Conservation (phyloP, 805 yeast species). For the Ogataea methylovora region DNA sequence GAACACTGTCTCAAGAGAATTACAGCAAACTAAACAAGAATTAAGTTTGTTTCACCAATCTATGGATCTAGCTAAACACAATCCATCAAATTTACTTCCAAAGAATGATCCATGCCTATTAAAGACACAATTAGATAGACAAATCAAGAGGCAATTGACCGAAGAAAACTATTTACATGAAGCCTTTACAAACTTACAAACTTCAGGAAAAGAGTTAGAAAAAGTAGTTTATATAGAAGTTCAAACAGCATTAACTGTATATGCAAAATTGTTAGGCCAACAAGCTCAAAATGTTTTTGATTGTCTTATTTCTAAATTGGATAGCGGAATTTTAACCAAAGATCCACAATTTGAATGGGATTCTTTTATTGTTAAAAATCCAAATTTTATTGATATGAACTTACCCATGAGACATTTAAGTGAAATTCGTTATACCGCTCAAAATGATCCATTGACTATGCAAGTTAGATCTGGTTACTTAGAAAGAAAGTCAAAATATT, state of each 20-base stretch:
- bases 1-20: slow-evolving; percentile 63
- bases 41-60: slow-evolving; percentile 50
- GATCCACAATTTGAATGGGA: slow-evolving; percentile 88
- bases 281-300: slow-evolving; percentile 69
- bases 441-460: slow-evolving; percentile 58
- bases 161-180: slow-evolving; percentile 87
- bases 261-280: slow-evolving; percentile 62
- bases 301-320: slow-evolving; percentile 56
- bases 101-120: slow-evolving; percentile 78
- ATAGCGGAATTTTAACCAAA: slow-evolving; percentile 63
- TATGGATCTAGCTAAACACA: slow-evolving; percentile 52
- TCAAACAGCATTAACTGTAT: slow-evolving; percentile 71
- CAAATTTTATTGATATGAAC: slow-evolving; percentile 58
- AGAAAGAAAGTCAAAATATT: slow-evolving; percentile 85
- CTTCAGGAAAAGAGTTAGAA: slow-evolving; percentile 82
- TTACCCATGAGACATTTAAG: slow-evolving; percentile 54
- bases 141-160: slow-evolving; percentile 64
- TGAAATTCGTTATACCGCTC: slow-evolving; percentile 61
- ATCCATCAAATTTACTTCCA: slow-evolving; percentile 36
- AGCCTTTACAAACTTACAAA: slow-evolving; percentile 80
- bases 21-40: slow-evolving; percentile 53
- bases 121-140: slow-evolving; percentile 64
- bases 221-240: slow-evolving; percentile 81
- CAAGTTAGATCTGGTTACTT: slow-evolving; percentile 71
- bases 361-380: slow-evolving; percentile 65